Evolutionary conservation across 2,329 filamentous ascomycete genomes (phyloP).

Genomic region (Curvularia lunata): DNA sequence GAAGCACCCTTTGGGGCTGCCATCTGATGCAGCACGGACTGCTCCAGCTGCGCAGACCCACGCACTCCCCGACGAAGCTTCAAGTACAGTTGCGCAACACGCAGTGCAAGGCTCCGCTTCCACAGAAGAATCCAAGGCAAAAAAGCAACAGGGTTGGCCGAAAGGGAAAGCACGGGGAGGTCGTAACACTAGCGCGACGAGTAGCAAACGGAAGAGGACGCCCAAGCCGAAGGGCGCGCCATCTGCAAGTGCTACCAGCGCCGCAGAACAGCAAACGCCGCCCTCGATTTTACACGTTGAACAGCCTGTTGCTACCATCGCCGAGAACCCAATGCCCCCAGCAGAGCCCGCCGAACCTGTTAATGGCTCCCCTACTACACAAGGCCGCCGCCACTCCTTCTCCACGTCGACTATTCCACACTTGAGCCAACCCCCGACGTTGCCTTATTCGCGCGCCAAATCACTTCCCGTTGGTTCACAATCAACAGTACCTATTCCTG

Average conservation of each 20-base stretch:
- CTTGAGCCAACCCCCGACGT: constrained; percentile 8
- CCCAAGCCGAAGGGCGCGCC: constrained; percentile 41
- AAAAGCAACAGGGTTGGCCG: constrained; percentile 52
- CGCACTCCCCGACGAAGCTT: constrained; percentile 50
- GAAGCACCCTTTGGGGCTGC: constrained; percentile 22
- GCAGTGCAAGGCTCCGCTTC: constrained; percentile 18
- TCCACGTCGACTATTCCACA: constrained; percentile 23
- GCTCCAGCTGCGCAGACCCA: constrained; percentile 44
- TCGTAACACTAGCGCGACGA: constrained; percentile 41
- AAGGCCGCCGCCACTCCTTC: constrained; percentile 42
- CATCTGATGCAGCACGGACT: constrained; percentile 12
- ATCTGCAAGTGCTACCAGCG: constrained; percentile 21
- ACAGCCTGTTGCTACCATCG: constrained; percentile 17
- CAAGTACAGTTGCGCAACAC: constrained; percentile 18
- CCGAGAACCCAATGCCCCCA: constrained; percentile 10
- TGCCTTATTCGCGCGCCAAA: constrained; percentile 29
- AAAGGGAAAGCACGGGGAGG: constrained; percentile 56
- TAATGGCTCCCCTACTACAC: constrained; percentile 12
- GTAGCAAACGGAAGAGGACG: constrained; percentile 49
- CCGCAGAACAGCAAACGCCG: constrained; percentile 42
- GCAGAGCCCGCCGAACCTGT: constrained; percentile 16
- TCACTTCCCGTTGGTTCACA: constrained; percentile 42
- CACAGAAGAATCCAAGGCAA: constrained; percentile 41
- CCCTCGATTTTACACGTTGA: constrained; percentile 44
- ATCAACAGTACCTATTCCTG: constrained; percentile 21